Percentiles rank a stretch among this genome's conserved stretches.
These are phyloP conservation scores for Saccharomyces cerevisiae DNA, from an alignment of 805 yeast genomes.

Conservation along the genomic window DNA sequence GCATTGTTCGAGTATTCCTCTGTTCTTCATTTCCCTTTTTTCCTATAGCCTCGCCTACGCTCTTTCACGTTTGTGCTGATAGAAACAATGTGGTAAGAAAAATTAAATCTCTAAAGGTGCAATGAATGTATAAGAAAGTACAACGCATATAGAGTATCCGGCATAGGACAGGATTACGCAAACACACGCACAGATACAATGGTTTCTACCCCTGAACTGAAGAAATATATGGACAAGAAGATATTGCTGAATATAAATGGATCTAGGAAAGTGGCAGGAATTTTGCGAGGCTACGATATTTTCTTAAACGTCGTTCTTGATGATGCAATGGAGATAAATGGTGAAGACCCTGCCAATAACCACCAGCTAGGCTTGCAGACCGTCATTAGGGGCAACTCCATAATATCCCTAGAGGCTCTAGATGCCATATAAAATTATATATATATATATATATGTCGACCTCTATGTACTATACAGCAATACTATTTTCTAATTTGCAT, in stretches of 20 bases:
- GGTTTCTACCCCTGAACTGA: slow-evolving; percentile 59
- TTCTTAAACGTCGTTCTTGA: slow-evolving; percentile 65
- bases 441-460: slow-evolving; percentile 10
- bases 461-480: not conserved
- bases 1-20: not conserved
- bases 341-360: slow-evolving; percentile 36
- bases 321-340: slow-evolving; percentile 56
- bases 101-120: not conserved
- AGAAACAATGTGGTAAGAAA: not conserved
- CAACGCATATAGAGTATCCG: not conserved
- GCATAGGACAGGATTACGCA: not conserved
- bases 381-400: slow-evolving; percentile 72
- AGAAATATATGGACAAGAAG: slow-evolving; percentile 67
- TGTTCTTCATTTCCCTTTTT: not conserved
- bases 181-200: slow-evolving; percentile 18
- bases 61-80: not conserved
- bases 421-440: slow-evolving; percentile 18
- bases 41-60: not conserved
- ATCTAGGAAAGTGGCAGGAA: slow-evolving; percentile 68
- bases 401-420: slow-evolving; percentile 57
- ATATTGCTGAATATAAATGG: slow-evolving; percentile 72
- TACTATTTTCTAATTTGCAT: slow-evolving; percentile 46
- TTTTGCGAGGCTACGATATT: slow-evolving; percentile 77
- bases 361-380: slow-evolving; percentile 53
- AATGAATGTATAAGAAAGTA: not conserved